Evolutionary conservation across 2,329 filamentous ascomycete genomes (phyloP), one percentile per base, ranked within the genome.

Genomic region (Neofusicoccum kwambonambiense): DNA sequence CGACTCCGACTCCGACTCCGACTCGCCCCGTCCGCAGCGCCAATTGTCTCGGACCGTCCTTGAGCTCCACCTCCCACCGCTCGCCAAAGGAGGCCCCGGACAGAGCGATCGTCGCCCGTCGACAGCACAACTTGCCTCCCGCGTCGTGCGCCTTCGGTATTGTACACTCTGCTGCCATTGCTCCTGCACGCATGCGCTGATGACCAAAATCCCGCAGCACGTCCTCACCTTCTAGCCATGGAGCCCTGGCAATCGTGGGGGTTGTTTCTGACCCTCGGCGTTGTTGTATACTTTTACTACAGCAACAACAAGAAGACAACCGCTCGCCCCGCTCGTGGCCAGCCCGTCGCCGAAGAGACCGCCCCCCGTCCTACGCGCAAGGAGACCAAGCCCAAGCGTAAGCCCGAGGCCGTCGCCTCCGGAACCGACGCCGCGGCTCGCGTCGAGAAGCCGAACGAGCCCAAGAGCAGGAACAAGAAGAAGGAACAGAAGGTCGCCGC

Each of bases 221-320:
- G 17, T 37, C 42, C 42, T 13, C 8, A 4, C 15, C 41, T 15
- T 41, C 15, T 45, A 39, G 50, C 49, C 41, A 64, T 64, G 61
- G 61, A 64, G 61, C 61, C 61, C 39, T 64, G 61, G 73, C 67
- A 76, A 69, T 67, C 65, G 67, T 77, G 75, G 75, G 70, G 68
- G 34, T 65, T 73, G 39, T 71, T 75, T 62, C 61, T 77, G 65
- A 71, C 69, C 68, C 67, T 76, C 57, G 67, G 65, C 44, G 74
- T 69, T 34, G 73, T 66, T 15, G 66, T 66, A 22, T 73, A 72
- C 66, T 73, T 68, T 56, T 76, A 72, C 64, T 71, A 76, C 68
- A 60, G 51, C 61, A 70, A 66, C 56, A 41, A 22, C 70, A 72
- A 62, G 73, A 71, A 66, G 64, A 39, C 45, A 67, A 66, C 58